Base-by-base conservation (phyloP, 805 yeast genomes). In the Candida bentonensis region DNA sequence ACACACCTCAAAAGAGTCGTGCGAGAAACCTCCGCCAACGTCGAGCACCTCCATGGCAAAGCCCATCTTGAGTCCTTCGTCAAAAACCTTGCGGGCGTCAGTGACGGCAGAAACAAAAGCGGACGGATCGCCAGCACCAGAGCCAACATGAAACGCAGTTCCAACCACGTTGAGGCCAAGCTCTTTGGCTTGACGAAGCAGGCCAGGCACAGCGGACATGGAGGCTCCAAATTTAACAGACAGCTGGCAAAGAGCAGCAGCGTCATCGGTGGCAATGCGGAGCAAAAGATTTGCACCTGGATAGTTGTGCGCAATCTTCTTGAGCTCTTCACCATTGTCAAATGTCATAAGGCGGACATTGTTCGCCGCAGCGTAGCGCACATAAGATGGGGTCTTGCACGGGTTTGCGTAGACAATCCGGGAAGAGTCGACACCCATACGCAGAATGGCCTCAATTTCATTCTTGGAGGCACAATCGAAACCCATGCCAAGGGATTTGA, bases 81-180 rank as follows among this genome's bases (percentile, higher is more conserved):
- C 80, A 56, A 88, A 89, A 2, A 88, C 74, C 5, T 51, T 46
- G 42, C 76, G 73, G 1, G 95, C 74, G 56, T 86, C 94, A 44
- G 64, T 59, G 30, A 86, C 74, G 0, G 96, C 95, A 49, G 74
- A 73, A 46, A 68, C 68, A 51, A 84, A 72, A 2, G 89, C 72
- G 39, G 66, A 60, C 45, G 77, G 73, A 58, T 85, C 92, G 43
- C 73, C 73, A 13, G 95, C 89, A 26, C 96, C 97, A 1, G 95
- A 84, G 1, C 98, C 98, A 48, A 88, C 84, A 60, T 89, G 98
- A 73, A 89, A 89, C 3, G 95, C 87, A 27, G 88, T 88, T 43
- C 98, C 98, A 15, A 65, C 75, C 28, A 89, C 73, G 48, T 74
- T 66, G 52, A 89, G 69, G 1, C 68, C 76, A 43, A 86, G 64